A percentile compares a stretch with the other conserved stretches of the same genome.
Conservation (phyloP, 176 grass and related monocot genomes). For the Alopecurus myosuroides region DNA sequence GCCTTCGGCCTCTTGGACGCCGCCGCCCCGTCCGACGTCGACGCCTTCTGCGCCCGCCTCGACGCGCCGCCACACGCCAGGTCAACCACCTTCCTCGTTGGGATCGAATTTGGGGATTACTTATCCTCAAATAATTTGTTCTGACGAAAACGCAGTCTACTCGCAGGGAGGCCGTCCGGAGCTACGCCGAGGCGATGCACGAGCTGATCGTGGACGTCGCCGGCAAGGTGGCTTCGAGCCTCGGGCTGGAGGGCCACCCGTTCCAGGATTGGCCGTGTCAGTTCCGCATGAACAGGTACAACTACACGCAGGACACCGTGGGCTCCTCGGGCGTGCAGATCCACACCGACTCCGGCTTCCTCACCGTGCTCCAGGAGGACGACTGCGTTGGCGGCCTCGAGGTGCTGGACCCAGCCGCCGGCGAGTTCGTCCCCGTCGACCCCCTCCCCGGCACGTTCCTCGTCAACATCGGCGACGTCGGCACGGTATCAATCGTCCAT, state of each 20-base stretch:
- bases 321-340: slow-evolving; percentile 64
- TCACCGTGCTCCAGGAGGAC: slow-evolving; percentile 85
- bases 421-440: slow-evolving; percentile 41
- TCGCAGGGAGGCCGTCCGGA: slow-evolving; percentile 43
- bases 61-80: slow-evolving; percentile 44
- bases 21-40: slow-evolving; percentile 43
- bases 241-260: slow-evolving; percentile 37
- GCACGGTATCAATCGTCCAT: slow-evolving; percentile 44
- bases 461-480: slow-evolving; percentile 80
- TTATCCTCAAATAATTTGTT: not conserved
- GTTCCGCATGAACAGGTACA: slow-evolving; percentile 84
- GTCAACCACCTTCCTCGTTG: not conserved
- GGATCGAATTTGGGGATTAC: not conserved
- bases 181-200: slow-evolving; percentile 52
- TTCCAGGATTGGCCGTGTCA: slow-evolving; percentile 74
- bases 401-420: slow-evolving; percentile 44
- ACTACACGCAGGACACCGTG: slow-evolving; percentile 55
- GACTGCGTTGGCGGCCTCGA: slow-evolving; percentile 76
- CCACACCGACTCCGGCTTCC: slow-evolving; percentile 78
- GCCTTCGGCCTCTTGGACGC: slow-evolving; percentile 64
- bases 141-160: not conserved
- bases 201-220: slow-evolving; percentile 44
- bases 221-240: slow-evolving; percentile 47
- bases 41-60: slow-evolving; percentile 62
- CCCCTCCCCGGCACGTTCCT: slow-evolving; percentile 48